These are phyloP conservation scores for Lactarius quietus DNA, from an alignment of 768 basidiomycete genomes.

Conservation along the genomic window DNA sequence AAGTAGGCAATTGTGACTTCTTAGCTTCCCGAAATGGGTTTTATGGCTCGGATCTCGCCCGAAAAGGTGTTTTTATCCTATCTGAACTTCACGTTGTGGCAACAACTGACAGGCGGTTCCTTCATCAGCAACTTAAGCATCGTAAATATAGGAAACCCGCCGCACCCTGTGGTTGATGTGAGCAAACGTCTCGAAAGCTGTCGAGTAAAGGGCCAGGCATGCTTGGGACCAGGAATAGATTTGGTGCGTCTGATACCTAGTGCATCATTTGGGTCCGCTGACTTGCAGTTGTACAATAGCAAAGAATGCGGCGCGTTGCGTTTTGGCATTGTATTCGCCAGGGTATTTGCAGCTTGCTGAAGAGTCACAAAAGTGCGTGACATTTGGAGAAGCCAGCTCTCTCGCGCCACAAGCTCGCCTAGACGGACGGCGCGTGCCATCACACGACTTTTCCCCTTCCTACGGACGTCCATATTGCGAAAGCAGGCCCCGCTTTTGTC, in stretches of 20 bases:
- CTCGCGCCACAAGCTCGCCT: slow-evolving; percentile 36
- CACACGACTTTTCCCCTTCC: slow-evolving; percentile 34
- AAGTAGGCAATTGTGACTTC: slow-evolving; percentile 36
- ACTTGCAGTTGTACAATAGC: slow-evolving; percentile 4
- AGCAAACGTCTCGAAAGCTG: slow-evolving; percentile 27
- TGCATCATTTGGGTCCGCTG: background rate
- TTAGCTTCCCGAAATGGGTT: slow-evolving; percentile 33
- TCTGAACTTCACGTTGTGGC: slow-evolving; percentile 25
- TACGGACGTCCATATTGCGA: slow-evolving; percentile 1
- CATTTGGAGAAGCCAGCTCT: slow-evolving; percentile 37
- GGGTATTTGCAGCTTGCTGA: background rate
- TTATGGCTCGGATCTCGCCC: slow-evolving; percentile 30
- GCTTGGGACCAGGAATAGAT: slow-evolving; percentile 9
- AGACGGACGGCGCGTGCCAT: slow-evolving; percentile 31
- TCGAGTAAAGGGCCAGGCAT: slow-evolving; percentile 26
- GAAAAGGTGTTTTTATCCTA: slow-evolving; percentile 34
- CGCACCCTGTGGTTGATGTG: slow-evolving; percentile 28
- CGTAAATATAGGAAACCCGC: background rate
- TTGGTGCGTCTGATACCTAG: slow-evolving; percentile 7
- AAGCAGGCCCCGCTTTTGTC: slow-evolving; percentile 4
- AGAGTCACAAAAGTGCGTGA: background rate
- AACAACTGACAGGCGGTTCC: slow-evolving; percentile 31
- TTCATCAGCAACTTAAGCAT: background rate
- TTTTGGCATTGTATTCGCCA: background rate
- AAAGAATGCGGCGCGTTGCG: background rate